Evolutionary conservation across 2,329 filamentous ascomycete genomes (phyloP).

Genomic region (Ilyonectria robusta): DNA sequence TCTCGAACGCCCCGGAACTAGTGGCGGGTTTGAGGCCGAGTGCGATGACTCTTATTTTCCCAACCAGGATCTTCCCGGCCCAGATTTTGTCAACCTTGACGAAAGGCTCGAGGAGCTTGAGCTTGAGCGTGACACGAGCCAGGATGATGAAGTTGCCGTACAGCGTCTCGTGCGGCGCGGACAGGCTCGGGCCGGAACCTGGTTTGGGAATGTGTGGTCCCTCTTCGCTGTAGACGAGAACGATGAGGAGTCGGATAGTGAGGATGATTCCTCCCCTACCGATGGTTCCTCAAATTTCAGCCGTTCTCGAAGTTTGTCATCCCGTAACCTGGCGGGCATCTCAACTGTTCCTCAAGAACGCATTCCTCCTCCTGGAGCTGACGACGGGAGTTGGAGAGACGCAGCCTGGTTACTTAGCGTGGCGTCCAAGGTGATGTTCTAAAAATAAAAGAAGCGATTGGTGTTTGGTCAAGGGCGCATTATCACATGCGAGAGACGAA

Average conservation of each 20-base stretch:
- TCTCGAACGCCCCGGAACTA: slow-evolving; percentile 54
- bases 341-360: slow-evolving; percentile 59
- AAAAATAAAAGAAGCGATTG: slow-evolving; percentile 35
- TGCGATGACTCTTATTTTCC: slow-evolving; percentile 44
- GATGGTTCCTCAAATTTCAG: slow-evolving; percentile 48
- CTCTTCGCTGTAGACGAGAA: slow-evolving; percentile 75
- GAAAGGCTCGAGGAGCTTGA: slow-evolving; percentile 70
- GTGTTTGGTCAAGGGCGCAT: slow-evolving; percentile 14
- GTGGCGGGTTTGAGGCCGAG: slow-evolving; percentile 52
- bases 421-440: slow-evolving; percentile 73
- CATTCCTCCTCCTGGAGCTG: slow-evolving; percentile 63
- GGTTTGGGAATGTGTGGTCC: slow-evolving; percentile 73
- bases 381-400: slow-evolving; percentile 76
- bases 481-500: slow-evolving; percentile 23
- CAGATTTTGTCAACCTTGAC: slow-evolving; percentile 75
- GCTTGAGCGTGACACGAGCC: slow-evolving; percentile 63
- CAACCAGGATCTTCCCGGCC: slow-evolving; percentile 58
- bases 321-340: slow-evolving; percentile 58
- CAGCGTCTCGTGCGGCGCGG: slow-evolving; percentile 69
- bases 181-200: slow-evolving; percentile 67
- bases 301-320: slow-evolving; percentile 52
- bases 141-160: slow-evolving; percentile 72
- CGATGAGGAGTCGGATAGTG: slow-evolving; percentile 65
- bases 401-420: slow-evolving; percentile 78
- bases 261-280: slow-evolving; percentile 48